phyloP scores from a whole-genome alignment of 2,329 filamentous ascomycete species.

The Arthroderma uncinatum region DNA sequence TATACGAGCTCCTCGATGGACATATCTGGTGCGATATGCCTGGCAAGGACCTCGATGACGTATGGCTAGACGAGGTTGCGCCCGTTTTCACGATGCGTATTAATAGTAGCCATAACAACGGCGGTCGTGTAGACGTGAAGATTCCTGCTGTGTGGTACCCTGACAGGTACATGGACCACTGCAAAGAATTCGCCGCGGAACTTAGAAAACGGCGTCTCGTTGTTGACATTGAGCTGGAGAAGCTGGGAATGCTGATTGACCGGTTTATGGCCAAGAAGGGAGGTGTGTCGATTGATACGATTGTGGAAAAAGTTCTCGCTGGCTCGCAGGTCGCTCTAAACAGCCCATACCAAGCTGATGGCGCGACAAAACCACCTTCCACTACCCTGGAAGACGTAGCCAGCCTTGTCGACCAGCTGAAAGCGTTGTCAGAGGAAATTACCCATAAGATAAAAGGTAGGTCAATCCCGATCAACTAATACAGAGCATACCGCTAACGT shows the following conservation, averaged over 20 bases:
- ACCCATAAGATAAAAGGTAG: conserved; percentile 33
- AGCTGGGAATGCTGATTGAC: conserved; percentile 24
- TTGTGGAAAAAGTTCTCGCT: conserved; percentile 28
- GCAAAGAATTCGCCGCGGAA: conserved; percentile 36
- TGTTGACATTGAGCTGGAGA: conserved; percentile 24
- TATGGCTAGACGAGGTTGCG: conserved; percentile 40
- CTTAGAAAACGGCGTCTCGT: conserved; percentile 35
- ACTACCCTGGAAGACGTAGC: conserved; percentile 13
- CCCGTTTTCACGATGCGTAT: conserved; percentile 46
- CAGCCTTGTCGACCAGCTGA: conserved; percentile 27
- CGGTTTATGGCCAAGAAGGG: conserved; percentile 18
- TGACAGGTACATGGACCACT: conserved; percentile 49
- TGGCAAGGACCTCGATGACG: conserved; percentile 32
- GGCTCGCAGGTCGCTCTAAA: conserved; percentile 18
- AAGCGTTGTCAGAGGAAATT: conserved; percentile 28
- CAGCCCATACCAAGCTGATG: conserved; percentile 11
- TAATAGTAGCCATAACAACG: conserved; percentile 22
- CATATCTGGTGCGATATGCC: conserved; percentile 38
- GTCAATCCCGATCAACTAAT: neutral
- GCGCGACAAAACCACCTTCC: conserved; percentile 15
- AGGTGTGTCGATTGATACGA: conserved; percentile 21
- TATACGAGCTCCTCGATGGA: conserved; percentile 46
- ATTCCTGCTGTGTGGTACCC: conserved; percentile 46
- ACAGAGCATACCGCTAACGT: neutral
- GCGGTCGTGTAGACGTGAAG: conserved; percentile 33